A percentile compares a stretch with the other conserved stretches of the same genome.
Evolutionary conservation across 108 stramenopile genomes (phyloP).

Genomic region (Pseudonitzschia multiseries): DNA sequence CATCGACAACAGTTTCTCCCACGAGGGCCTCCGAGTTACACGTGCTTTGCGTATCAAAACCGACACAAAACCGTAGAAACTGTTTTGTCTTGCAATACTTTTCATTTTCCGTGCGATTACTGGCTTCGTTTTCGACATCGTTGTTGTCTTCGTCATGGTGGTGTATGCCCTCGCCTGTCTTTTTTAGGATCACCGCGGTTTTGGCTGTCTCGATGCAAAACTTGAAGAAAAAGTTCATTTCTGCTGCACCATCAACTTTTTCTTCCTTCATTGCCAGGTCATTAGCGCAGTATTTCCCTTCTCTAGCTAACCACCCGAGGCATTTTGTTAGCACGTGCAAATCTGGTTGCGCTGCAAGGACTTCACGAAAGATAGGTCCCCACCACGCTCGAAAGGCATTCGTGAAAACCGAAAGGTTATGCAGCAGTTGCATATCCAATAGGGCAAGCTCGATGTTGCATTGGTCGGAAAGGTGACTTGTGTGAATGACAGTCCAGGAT

Average conservation of each 20-base stretch:
- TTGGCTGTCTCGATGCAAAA: conserved; percentile 51
- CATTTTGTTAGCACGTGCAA: conserved; percentile 32
- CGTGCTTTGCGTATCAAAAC: conserved; percentile 28
- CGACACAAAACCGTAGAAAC: conserved; percentile 54
- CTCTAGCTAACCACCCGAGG: background rate
- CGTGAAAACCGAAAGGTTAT: background rate
- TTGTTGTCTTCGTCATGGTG: background rate
- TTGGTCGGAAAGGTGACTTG: conserved; percentile 35
- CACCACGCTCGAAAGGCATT: conserved; percentile 30
- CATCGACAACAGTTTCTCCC: conserved; percentile 38
- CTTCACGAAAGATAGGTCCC: conserved; percentile 62
- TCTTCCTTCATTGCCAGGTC: background rate
- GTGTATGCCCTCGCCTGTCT: background rate
- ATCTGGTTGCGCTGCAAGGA: conserved; percentile 62
- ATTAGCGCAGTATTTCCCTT: background rate
- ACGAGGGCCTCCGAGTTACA: conserved; percentile 30
- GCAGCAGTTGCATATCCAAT: conserved; percentile 52
- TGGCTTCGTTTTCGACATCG: background rate
- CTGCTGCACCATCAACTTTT: background rate
- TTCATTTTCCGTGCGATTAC: background rate
- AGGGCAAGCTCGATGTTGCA: conserved; percentile 12
- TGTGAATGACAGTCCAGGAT: conserved; percentile 71
- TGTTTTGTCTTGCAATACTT: background rate
- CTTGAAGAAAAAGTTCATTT: conserved; percentile 37
- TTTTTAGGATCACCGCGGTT: conserved; percentile 22